phyloP scores from a whole-genome alignment of 495 filamentous ascomycete species.

The Talaromyces wortmannii region DNA sequence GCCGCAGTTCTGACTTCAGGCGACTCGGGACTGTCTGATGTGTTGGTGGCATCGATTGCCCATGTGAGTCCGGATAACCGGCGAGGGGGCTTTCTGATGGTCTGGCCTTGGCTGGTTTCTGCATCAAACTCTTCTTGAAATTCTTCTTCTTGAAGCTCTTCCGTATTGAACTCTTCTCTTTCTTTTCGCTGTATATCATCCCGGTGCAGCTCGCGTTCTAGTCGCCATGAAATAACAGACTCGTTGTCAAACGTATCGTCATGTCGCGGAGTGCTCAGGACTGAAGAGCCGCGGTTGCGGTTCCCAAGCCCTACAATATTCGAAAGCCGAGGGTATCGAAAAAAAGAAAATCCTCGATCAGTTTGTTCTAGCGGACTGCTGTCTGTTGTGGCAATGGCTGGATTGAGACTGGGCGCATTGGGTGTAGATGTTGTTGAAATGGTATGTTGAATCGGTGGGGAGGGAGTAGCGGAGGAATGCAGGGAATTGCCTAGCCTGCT shows the following conservation, averaged over 20 bases:
- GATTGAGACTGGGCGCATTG: conserved; percentile 3
- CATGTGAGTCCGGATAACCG: conserved; percentile 30
- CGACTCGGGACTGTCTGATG: background rate
- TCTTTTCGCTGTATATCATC: conserved; percentile 31
- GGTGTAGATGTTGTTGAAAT: conserved; percentile 30
- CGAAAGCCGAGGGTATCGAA: conserved; percentile 2
- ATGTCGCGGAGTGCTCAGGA: conserved; percentile 15
- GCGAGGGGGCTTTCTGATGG: conserved; percentile 34
- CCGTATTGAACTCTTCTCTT: conserved; percentile 13
- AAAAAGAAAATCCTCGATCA: conserved; percentile 5
- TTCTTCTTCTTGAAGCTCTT: background rate
- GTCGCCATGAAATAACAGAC: conserved; percentile 27
- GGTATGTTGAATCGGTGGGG: conserved; percentile 28
- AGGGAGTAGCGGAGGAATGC: conserved; percentile 27
- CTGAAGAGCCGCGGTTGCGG: background rate
- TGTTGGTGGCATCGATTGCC: conserved; percentile 1
- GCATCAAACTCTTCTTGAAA: conserved; percentile 11
- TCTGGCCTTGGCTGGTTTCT: conserved; percentile 18
- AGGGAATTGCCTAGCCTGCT: conserved; percentile 1
- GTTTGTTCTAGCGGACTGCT: background rate
- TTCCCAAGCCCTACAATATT: background rate
- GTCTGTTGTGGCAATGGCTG: background rate
- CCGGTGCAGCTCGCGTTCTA: conserved; percentile 38
- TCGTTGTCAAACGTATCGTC: conserved; percentile 23
- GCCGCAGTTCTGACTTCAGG: background rate